Percentiles rank a stretch among this genome's conserved stretches.
phyloP scores from a whole-genome alignment of 495 filamentous ascomycete species.

The Neurospora sublineolata region DNA sequence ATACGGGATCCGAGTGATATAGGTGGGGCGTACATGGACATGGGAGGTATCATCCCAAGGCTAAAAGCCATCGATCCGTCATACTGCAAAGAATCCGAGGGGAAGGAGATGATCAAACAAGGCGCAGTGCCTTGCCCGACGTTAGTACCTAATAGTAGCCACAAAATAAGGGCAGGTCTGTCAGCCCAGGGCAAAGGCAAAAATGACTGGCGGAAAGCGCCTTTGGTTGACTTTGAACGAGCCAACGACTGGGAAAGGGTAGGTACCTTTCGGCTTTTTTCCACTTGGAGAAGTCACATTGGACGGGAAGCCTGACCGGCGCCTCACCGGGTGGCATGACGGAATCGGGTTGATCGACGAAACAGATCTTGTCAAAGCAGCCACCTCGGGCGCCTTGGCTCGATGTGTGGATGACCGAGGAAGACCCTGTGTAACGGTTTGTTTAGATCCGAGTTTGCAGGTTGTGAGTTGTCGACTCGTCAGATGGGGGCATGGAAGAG shows the following conservation, averaged over 20 bases:
- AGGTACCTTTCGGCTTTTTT: neutral
- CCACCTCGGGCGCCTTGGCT: neutral
- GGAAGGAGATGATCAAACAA: neutral
- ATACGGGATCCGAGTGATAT: neutral
- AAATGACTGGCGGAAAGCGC: neutral
- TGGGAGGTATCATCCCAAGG: neutral
- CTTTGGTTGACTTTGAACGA: neutral
- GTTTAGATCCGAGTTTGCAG: neutral
- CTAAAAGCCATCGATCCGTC: neutral
- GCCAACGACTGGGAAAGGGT: neutral
- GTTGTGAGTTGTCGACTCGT: neutral
- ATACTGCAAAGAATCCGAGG: neutral
- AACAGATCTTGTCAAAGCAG: neutral
- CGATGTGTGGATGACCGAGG: neutral
- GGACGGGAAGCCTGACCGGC: neutral
- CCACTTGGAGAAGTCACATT: neutral
- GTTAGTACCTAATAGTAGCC: neutral
- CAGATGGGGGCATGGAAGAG: neutral
- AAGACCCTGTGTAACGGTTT: neutral
- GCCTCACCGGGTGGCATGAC: neutral
- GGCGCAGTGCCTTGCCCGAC: neutral
- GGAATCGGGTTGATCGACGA: neutral
- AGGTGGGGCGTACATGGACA: neutral
- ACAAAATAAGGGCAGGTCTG: neutral
- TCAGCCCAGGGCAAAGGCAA: neutral